Conservation (phyloP, 768 basidiomycete genomes). For the Infundibulicybe gibba region DNA sequence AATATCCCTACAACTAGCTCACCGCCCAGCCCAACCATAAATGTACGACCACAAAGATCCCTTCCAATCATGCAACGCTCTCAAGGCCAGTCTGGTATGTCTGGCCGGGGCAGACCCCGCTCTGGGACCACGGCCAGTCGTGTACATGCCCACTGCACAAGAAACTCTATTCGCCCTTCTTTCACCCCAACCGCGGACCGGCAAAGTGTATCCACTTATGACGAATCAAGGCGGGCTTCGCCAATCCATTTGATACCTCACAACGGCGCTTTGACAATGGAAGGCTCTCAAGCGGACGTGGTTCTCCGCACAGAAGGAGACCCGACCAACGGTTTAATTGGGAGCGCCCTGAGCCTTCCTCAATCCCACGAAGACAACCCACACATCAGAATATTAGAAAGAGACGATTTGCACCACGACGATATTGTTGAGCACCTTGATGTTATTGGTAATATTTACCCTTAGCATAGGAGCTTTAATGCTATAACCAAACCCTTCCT, state of each 20-base stretch:
- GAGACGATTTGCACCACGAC: constrained; percentile 56
- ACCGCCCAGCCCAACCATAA: no score
- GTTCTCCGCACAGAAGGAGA: constrained; percentile 29
- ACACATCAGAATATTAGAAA: neutral
- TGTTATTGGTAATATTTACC: constrained; percentile 53
- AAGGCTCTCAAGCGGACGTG: constrained; percentile 39
- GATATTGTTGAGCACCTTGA: constrained; percentile 84
- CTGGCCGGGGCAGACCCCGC: constrained; percentile 17
- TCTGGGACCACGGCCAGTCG: constrained; percentile 28
- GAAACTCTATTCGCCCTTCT: constrained; percentile 8
- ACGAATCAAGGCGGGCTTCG: no score
- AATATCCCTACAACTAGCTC: no score
- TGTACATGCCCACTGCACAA: constrained; percentile 29
- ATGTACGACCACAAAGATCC: neutral
- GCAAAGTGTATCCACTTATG: no score
- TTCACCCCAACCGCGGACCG: no score
- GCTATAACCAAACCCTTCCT: constrained; percentile 3
- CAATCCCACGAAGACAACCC: constrained; percentile 10
- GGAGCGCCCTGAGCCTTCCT: constrained; percentile 40
- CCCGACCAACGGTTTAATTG: constrained; percentile 30
- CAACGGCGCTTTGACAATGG: constrained; percentile 23
- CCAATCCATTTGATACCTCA: neutral
- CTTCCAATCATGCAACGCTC: neutral
- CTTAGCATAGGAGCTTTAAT: neutral
- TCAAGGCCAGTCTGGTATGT: constrained; percentile 1